A percentile compares a stretch with the other conserved stretches of the same genome.
These are phyloP conservation scores for Lipomyces yamadae DNA, from an alignment of 805 yeast genomes.

Conservation along the genomic window DNA sequence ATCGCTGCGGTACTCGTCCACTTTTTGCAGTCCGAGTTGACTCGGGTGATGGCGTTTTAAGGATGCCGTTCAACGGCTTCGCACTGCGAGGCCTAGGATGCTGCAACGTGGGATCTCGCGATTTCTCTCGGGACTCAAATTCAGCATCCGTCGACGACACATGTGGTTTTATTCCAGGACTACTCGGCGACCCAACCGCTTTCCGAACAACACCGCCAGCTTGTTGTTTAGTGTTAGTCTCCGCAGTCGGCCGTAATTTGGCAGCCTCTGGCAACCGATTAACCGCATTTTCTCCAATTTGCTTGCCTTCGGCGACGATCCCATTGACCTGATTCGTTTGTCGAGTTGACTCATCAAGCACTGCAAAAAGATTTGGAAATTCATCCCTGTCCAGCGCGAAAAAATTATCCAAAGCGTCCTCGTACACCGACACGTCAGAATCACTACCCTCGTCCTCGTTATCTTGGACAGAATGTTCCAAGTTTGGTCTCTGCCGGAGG, in stretches of 20 bases:
- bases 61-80: slow-evolving; percentile 9
- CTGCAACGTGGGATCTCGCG: slow-evolving; percentile 19
- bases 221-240: slow-evolving; percentile 58
- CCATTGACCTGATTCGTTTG: neutral
- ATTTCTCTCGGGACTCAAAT: slow-evolving; percentile 15
- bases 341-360: slow-evolving; percentile 1
- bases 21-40: neutral
- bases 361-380: slow-evolving; percentile 16
- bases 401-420: slow-evolving; percentile 13
- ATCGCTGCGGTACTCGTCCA: neutral
- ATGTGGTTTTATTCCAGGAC: neutral
- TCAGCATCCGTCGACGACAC: slow-evolving; percentile 8
- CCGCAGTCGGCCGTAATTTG: slow-evolving; percentile 63
- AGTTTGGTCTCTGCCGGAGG: neutral
- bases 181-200: slow-evolving; percentile 3
- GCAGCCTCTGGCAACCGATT: neutral
- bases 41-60: slow-evolving; percentile 15
- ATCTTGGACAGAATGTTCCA: neutral
- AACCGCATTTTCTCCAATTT: slow-evolving; percentile 63
- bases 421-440: slow-evolving; percentile 4
- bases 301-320: slow-evolving; percentile 57
- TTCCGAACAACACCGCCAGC: neutral
- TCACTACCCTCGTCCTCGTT: slow-evolving; percentile 3
- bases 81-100: slow-evolving; percentile 26
- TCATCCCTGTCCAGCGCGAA: neutral